Evolutionary conservation across 2,329 filamentous ascomycete species (phyloP).

Genomic region (Lojkania enalia): DNA sequence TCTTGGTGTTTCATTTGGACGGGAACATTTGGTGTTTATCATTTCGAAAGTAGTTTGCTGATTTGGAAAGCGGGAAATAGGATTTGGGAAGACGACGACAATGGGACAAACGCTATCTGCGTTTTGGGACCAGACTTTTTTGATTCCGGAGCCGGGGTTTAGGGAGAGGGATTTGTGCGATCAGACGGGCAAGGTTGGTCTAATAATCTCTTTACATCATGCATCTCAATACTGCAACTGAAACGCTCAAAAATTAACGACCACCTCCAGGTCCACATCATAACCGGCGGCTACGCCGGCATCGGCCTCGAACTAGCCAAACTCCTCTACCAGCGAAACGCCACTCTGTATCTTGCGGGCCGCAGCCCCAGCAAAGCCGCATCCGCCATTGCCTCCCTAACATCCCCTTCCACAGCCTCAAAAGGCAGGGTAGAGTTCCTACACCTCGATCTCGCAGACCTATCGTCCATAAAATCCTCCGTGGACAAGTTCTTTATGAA

Average conservation of each 20-base stretch:
- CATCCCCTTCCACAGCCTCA: slow-evolving; percentile 37
- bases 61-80: no score
- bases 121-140: slow-evolving; percentile 23
- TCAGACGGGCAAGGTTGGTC: slow-evolving; percentile 43
- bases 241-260: not conserved
- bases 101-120: not conserved
- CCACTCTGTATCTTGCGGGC: slow-evolving; percentile 57
- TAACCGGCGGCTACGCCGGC: slow-evolving; percentile 52
- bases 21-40: no score
- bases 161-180: slow-evolving; percentile 49
- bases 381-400: slow-evolving; percentile 51
- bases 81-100: no score
- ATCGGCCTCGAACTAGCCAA: slow-evolving; percentile 55
- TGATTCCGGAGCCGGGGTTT: slow-evolving; percentile 44
- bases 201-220: not conserved
- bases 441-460: slow-evolving; percentile 37
- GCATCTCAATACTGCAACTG: not conserved
- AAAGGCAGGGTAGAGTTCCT: slow-evolving; percentile 16
- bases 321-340: slow-evolving; percentile 57
- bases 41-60: no score
- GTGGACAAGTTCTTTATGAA: slow-evolving; percentile 40
- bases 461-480: slow-evolving; percentile 44
- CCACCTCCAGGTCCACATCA: slow-evolving; percentile 32
- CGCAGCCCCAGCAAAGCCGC: slow-evolving; percentile 51
- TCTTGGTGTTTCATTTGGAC: no score